A percentile compares a stretch with the other conserved stretches of the same genome.
Evolutionary conservation across 1,284 basidiomycete species (phyloP).

Genomic region (Macrocybe sp.): DNA sequence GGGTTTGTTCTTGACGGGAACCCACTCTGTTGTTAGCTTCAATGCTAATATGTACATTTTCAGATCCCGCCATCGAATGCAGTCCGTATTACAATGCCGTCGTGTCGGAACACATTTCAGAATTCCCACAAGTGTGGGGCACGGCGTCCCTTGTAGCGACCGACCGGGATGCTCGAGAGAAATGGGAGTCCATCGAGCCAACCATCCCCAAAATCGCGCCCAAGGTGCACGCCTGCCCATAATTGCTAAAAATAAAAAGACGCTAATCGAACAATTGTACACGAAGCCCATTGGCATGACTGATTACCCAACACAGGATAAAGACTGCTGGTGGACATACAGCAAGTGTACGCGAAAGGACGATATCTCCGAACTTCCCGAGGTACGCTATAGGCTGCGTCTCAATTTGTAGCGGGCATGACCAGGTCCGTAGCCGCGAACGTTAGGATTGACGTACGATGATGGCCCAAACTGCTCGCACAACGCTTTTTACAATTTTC

Average conservation of each 20-base stretch:
- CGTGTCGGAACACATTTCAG: conserved; percentile 32
- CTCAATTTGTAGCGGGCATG: not conserved
- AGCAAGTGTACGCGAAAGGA: conserved; percentile 54
- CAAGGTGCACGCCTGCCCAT: conserved; percentile 19
- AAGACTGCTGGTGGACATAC: conserved; percentile 58
- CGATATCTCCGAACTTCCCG: conserved; percentile 61
- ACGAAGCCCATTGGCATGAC: too few species aligned
- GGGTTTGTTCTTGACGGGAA: not conserved
- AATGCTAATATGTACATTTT: not conserved
- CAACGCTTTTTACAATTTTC: conserved; percentile 57
- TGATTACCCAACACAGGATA: conserved; percentile 29
- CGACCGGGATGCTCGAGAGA: conserved; percentile 39
- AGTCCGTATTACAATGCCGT: conserved; percentile 36
- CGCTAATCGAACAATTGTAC: too few species aligned
- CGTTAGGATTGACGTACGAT: conserved; percentile 61
- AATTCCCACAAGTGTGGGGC: conserved; percentile 44
- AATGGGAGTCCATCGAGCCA: conserved; percentile 29
- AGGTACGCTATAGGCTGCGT: conserved; percentile 28
- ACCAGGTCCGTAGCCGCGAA: conserved; percentile 38
- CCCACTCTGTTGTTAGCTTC: too few species aligned
- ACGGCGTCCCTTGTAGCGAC: conserved; percentile 38
- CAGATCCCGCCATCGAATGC: conserved; percentile 35
- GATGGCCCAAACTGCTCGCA: conserved; percentile 74
- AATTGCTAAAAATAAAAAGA: not conserved
- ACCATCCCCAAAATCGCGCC: conserved; percentile 29